These are phyloP conservation scores for Leccinum cinnamomeum DNA, from an alignment of 1,284 basidiomycete genomes.

Conservation along the genomic window DNA sequence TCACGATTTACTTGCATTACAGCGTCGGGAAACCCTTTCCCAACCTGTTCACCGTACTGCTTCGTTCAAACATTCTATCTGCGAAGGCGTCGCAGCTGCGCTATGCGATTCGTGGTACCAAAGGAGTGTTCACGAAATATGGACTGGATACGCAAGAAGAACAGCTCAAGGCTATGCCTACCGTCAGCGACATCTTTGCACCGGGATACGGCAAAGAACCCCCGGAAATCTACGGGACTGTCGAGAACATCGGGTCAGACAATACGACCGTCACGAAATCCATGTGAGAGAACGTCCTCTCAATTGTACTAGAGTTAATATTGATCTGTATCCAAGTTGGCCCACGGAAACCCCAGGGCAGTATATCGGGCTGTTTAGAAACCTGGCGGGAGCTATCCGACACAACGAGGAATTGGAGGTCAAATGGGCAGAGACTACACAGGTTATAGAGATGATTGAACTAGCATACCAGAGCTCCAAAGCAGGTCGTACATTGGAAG, in stretches of 20 bases:
- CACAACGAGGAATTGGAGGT: constrained; percentile 54
- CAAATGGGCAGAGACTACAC: constrained; percentile 69
- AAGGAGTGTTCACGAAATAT: constrained; percentile 73
- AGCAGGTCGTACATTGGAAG: constrained; percentile 53
- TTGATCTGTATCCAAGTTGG: constrained; percentile 46
- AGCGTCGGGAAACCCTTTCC: constrained; percentile 40
- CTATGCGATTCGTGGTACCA: constrained; percentile 67
- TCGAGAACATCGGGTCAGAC: constrained; percentile 55
- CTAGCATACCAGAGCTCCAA: constrained; percentile 62
- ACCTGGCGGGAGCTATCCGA: constrained; percentile 62
- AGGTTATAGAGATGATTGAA: constrained; percentile 74
- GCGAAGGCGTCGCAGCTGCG: constrained; percentile 65
- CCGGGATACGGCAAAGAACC: constrained; percentile 58
- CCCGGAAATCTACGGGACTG: constrained; percentile 54
- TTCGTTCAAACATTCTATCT: constrained; percentile 70
- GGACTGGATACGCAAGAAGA: constrained; percentile 82
- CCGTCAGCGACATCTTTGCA: constrained; percentile 48
- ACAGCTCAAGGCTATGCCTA: constrained; percentile 55
- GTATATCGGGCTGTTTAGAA: constrained; percentile 63
- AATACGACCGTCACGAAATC: constrained; percentile 47
- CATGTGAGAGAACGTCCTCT: constrained; percentile 38
- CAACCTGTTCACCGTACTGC: constrained; percentile 65
- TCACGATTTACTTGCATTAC: constrained; percentile 70
- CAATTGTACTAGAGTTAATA: constrained; percentile 6
- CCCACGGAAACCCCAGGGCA: constrained; percentile 59